Percentiles rank a stretch among this genome's conserved stretches.
Evolutionary conservation across 2,329 filamentous ascomycete genomes (phyloP).

Genomic region (Xylariaceae sp.): DNA sequence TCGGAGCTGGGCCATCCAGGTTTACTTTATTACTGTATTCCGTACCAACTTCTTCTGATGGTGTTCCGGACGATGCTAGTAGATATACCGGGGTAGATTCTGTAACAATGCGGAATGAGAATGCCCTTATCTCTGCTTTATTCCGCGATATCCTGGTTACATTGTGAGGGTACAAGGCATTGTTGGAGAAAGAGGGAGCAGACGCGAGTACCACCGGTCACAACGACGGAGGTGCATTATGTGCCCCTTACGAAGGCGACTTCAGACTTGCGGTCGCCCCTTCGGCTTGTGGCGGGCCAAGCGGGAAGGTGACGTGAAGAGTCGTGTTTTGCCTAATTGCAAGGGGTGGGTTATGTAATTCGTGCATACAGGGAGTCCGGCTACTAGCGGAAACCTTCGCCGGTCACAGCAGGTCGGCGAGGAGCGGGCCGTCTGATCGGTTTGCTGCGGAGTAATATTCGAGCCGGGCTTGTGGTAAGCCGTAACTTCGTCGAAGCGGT

Average conservation of each 20-base stretch:
- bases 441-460: not conserved
- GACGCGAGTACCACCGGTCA: no score
- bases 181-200: no score
- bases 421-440: not conserved
- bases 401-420: not conserved
- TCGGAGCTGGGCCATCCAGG: no score
- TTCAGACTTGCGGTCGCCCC: not conserved
- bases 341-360: not conserved
- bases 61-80: no score
- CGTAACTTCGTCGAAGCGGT: not conserved
- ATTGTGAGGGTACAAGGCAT: no score
- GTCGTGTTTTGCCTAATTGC: not conserved
- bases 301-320: not conserved
- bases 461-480: not conserved
- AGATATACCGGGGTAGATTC: no score
- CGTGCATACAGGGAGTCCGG: slow-evolving; percentile 2
- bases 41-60: no score
- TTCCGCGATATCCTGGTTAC: no score
- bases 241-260: not conserved
- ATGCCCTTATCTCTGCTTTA: no score
- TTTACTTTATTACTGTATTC: no score
- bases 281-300: slow-evolving; percentile 20
- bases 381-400: slow-evolving; percentile 15
- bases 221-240: not conserved
- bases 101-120: no score